Base-by-base conservation (phyloP, 1,284 basidiomycete genomes). In the Singerocomus inundabilis region DNA sequence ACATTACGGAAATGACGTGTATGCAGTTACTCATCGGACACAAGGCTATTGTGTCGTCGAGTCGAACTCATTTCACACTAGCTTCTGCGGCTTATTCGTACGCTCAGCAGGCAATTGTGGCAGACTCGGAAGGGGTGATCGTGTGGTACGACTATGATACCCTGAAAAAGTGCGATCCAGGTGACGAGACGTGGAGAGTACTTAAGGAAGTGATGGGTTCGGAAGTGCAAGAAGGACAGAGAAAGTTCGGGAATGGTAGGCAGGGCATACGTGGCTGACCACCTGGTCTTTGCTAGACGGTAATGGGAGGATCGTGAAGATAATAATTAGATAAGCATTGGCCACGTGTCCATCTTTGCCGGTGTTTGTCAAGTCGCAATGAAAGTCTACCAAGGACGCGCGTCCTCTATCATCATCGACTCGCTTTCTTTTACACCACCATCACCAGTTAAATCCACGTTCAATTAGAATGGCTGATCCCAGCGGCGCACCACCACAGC, bases 111-210 rank as follows among this genome's bases (percentile, higher is more conserved):
- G 68, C 75, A 8, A 72, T 85, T 46, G 85, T 88, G 6, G 78
- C 85, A 1, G 77, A 82, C 52, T 79, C 81, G 2, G 79, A 81
- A 59, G 80, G 82, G 45, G 74, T 76, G 6, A 63, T 85, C 24
- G 86, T 87, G 10, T 89, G 87, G 87, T 89, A 88, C 51, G 81
- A 87, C 62, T 88, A 88, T 55, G 82, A 85, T 48, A 72, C 57
- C 24, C 70, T 85, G 48, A 73, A 70, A 64, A 89, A 85, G 64
- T 81, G 79, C 56, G 75, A 80, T 57, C 84, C 85, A 6, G 79
- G 78, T 0, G 72, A 77, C 51, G 68, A 72, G 34, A 57, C 64
- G 4, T 67, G 72, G 64, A 52, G 46, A 30, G 43, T 62, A 13
- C 56, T 66, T 26, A 64, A 31, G 34, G 46, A 61, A 6, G 44